Evolutionary conservation across 148 eudicot genomes (phyloP).

Genomic region (Rhododendron ferrugineum): DNA sequence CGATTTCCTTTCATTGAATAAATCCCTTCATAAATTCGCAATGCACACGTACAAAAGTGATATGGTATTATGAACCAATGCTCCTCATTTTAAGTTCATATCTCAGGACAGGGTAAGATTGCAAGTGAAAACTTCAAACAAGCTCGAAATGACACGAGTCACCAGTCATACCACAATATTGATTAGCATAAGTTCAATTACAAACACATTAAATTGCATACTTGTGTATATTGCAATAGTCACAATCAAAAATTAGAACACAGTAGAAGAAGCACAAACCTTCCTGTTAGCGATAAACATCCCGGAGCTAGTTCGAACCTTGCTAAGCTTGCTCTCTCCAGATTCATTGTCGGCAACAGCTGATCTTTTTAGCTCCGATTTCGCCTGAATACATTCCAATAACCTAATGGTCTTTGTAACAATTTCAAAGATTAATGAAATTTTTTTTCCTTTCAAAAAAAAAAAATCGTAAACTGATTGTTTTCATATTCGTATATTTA

Average conservation of each 20-base stretch:
- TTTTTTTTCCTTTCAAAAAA: no score
- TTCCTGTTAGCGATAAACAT: no score
- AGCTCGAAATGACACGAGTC: not conserved
- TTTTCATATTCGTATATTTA: no score
- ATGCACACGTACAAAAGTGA: not conserved
- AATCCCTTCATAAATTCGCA: not conserved
- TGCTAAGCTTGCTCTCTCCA: constrained; percentile 50
- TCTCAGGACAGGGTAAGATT: not conserved
- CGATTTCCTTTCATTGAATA: not conserved
- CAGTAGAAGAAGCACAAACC: no score
- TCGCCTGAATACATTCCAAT: constrained; percentile 43
- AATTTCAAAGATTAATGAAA: no score
- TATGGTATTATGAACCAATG: not conserved
- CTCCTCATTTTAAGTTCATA: not conserved
- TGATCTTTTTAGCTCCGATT: constrained; percentile 23
- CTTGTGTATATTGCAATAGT: no score
- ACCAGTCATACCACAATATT: not conserved
- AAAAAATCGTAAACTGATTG: no score
- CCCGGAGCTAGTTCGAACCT: no score
- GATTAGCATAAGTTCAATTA: not conserved
- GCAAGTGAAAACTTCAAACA: not conserved
- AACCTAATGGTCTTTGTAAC: no score
- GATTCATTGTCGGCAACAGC: constrained; percentile 17
- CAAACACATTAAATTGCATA: no score
- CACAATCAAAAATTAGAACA: no score